These are phyloP conservation scores for Beauveria sp. DNA, from an alignment of 2,329 filamentous ascomycete species.

Conservation along the genomic window DNA sequence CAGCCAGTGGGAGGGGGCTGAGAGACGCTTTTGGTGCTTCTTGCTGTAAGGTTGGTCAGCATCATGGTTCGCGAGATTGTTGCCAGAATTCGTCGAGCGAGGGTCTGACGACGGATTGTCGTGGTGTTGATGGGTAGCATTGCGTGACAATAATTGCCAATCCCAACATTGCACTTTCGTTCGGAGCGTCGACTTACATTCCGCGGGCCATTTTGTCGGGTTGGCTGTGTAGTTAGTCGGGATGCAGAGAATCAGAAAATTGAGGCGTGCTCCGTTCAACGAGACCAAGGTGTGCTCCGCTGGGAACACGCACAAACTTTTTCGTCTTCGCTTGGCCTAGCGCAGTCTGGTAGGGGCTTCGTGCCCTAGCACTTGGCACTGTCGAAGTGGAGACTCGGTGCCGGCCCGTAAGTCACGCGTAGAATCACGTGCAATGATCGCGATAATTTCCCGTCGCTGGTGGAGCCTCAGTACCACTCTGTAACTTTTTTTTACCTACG, in stretches of 20 bases:
- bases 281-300: conserved; percentile 21
- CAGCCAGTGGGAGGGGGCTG: conserved; percentile 98
- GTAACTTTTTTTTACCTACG: too few relatives aligned
- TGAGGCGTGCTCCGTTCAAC: conserved; percentile 15
- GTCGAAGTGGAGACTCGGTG: background rate
- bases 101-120: too few relatives aligned
- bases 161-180: background rate
- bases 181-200: conserved; percentile 41
- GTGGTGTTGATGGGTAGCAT: background rate
- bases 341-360: conserved; percentile 21
- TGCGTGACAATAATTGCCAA: background rate
- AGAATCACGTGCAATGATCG: conserved; percentile 6
- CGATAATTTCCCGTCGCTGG: background rate
- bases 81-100: too few relatives aligned
- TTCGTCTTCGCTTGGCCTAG: conserved; percentile 19
- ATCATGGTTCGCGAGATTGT: background rate
- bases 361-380: conserved; percentile 24
- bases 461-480: background rate
- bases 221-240: conserved; percentile 30
- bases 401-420: conserved; percentile 3
- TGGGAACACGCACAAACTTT: conserved; percentile 23
- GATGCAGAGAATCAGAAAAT: conserved; percentile 26
- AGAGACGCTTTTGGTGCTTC: conserved; percentile 99
- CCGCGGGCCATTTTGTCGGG: conserved; percentile 56
- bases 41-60: conserved; percentile 53